These are phyloP conservation scores for Oenanthe sinensis DNA, from an alignment of 129 eudicot genomes.

Conservation along the genomic window DNA sequence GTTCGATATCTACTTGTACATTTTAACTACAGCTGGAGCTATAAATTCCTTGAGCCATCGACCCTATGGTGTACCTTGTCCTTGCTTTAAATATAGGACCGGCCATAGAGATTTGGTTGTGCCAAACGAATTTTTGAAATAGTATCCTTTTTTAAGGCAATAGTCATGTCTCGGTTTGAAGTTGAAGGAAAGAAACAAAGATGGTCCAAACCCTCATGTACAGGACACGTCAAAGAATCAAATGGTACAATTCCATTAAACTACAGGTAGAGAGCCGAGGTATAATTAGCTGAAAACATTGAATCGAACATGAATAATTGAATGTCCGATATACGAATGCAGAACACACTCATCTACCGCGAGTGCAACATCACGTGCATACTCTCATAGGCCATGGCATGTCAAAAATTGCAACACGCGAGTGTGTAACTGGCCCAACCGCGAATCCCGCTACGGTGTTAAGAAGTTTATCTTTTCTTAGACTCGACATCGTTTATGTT, in stretches of 20 bases:
- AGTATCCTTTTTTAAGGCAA: too few relatives aligned
- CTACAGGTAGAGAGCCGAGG: neutral
- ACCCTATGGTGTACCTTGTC: neutral
- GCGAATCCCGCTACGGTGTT: too few relatives aligned
- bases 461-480: too few relatives aligned
- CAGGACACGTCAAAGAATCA: conserved; percentile 1
- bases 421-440: too few relatives aligned
- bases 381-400: too few relatives aligned
- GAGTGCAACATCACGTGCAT: neutral
- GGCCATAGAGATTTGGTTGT: too few relatives aligned
- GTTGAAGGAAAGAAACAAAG: neutral
- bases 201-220: neutral
- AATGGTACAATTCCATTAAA: neutral
- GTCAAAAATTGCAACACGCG: too few relatives aligned
- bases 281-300: conserved; percentile 2
- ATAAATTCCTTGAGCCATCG: neutral
- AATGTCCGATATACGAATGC: conserved; percentile 14
- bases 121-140: too few relatives aligned
- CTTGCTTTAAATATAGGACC: too few relatives aligned
- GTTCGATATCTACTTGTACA: neutral
- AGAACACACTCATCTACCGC: neutral
- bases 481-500: too few relatives aligned
- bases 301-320: neutral
- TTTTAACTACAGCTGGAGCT: conserved; percentile 1
- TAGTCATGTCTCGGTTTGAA: too few relatives aligned